phyloP scores from a whole-genome alignment of 495 filamentous ascomycete genomes.

The Letharia columbiana region DNA sequence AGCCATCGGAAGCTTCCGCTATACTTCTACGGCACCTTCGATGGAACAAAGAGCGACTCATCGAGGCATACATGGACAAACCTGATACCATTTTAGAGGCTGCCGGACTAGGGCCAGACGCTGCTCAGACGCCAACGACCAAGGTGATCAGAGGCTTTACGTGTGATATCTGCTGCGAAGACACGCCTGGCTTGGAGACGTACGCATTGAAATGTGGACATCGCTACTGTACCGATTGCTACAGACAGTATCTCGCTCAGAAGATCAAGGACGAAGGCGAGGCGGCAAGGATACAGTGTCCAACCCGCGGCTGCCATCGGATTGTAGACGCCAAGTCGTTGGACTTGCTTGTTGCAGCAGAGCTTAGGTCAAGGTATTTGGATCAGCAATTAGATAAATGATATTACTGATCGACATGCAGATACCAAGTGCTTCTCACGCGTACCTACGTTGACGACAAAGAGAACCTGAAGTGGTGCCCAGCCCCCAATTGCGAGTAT shows the following conservation, averaged over 20 bases:
- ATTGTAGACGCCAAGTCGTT: slow-evolving; percentile 88
- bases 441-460: slow-evolving; percentile 96
- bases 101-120: slow-evolving; percentile 66
- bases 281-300: slow-evolving; percentile 89
- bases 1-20: slow-evolving; percentile 77
- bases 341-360: slow-evolving; percentile 66
- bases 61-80: slow-evolving; percentile 90
- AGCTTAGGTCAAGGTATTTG: slow-evolving; percentile 57
- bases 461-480: slow-evolving; percentile 92
- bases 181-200: slow-evolving; percentile 65
- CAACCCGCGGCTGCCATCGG: slow-evolving; percentile 73
- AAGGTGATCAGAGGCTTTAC: slow-evolving; percentile 65
- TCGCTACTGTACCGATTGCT: slow-evolving; percentile 91
- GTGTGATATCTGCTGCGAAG: slow-evolving; percentile 96
- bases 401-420: slow-evolving; percentile 21
- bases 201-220: slow-evolving; percentile 96
- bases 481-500: slow-evolving; percentile 88
- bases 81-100: slow-evolving; percentile 70
- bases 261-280: slow-evolving; percentile 95
- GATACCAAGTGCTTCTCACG: slow-evolving; percentile 80
- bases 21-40: slow-evolving; percentile 80
- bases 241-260: slow-evolving; percentile 77
- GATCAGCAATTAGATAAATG: neutral
- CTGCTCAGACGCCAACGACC: slow-evolving; percentile 54
- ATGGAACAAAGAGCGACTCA: slow-evolving; percentile 93